These are phyloP conservation scores for Chaetomium olivaceum DNA, from an alignment of 2,329 filamentous ascomycete species.

Conservation along the genomic window DNA sequence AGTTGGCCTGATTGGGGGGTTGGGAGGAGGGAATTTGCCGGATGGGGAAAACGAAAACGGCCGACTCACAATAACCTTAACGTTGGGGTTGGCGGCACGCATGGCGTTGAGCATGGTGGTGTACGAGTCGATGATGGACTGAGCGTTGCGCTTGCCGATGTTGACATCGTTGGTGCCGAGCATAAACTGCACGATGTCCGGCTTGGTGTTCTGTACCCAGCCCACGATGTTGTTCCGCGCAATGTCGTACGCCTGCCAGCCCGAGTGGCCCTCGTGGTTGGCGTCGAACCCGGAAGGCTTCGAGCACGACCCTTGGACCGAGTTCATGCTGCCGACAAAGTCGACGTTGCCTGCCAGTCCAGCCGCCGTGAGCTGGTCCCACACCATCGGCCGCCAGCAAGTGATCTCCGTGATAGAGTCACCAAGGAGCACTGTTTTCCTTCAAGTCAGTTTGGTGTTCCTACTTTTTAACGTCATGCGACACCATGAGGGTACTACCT, in stretches of 20 bases:
- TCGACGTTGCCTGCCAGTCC: conserved; percentile 40
- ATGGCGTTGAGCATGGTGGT: conserved; percentile 42
- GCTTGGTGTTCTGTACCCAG: conserved; percentile 42
- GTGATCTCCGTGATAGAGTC: conserved; percentile 49
- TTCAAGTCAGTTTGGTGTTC: conserved; percentile 10
- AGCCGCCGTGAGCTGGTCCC: conserved; percentile 41
- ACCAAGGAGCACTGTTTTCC: conserved; percentile 43
- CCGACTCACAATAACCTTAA: conserved; percentile 40
- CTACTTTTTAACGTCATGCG: not conserved
- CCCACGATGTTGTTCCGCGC: conserved; percentile 43
- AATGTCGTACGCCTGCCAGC: conserved; percentile 46
- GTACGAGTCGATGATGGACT: conserved; percentile 42
- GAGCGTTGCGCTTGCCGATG: conserved; percentile 36
- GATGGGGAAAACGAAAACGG: too few relatives aligned
- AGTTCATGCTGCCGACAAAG: conserved; percentile 44
- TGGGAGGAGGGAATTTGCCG: too few relatives aligned
- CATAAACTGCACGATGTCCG: conserved; percentile 49
- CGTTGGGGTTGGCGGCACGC: conserved; percentile 40
- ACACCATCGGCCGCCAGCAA: conserved; percentile 47
- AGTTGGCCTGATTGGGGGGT: too few relatives aligned
- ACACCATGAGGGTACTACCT: conserved; percentile 9
- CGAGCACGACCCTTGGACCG: conserved; percentile 41
- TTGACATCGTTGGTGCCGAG: conserved; percentile 49
- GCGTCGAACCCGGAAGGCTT: conserved; percentile 39
- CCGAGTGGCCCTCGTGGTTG: conserved; percentile 48